A percentile compares a stretch with the other conserved stretches of the same genome.
phyloP scores from a whole-genome alignment of 2,329 filamentous ascomycete species.

The Colletotrichum sp. region DNA sequence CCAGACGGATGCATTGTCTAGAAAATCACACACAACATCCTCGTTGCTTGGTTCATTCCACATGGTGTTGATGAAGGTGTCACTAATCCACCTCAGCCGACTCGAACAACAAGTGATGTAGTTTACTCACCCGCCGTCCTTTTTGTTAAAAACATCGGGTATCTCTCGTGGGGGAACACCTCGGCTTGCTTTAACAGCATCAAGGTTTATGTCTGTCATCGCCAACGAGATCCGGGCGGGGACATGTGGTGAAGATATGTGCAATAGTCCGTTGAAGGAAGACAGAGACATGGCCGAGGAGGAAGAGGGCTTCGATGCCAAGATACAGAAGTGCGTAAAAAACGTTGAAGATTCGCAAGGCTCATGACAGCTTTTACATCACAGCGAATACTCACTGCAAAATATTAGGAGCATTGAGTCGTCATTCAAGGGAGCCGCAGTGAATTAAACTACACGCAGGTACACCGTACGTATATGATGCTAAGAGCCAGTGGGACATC shows the following conservation, averaged over 20 bases:
- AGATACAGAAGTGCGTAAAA: neutral
- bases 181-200: neutral
- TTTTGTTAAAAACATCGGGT: neutral
- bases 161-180: neutral
- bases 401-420: neutral
- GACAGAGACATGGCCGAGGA: neutral
- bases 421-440: neutral
- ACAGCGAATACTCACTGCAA: neutral
- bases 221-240: neutral
- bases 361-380: neutral
- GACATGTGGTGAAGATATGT: neutral
- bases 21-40: neutral
- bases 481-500: neutral
- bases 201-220: neutral
- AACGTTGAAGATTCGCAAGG: neutral
- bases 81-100: neutral
- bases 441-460: neutral
- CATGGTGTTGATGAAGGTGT: neutral
- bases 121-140: neutral
- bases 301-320: neutral
- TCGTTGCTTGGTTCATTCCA: neutral
- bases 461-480: neutral
- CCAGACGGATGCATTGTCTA: neutral
- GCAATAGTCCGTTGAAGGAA: neutral
- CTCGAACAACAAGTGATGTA: neutral